A percentile compares a stretch with the other conserved stretches of the same genome.
Conservation (phyloP, 106 monocot species). For the Acanthochlamys bracteata region DNA sequence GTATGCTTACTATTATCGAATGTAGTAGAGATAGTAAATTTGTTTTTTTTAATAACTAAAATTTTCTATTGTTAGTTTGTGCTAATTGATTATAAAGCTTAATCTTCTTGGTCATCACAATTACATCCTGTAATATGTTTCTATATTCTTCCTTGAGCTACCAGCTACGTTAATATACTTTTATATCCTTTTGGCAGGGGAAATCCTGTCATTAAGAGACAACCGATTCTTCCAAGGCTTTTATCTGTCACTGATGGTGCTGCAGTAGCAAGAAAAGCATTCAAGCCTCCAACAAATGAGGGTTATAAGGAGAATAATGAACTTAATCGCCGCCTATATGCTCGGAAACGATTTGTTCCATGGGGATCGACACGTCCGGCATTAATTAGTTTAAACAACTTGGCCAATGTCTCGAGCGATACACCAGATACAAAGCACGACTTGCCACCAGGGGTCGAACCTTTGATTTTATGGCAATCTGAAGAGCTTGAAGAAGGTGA, state of each 20-base stretch:
- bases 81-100: too few species aligned
- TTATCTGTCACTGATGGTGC: slow-evolving; percentile 85
- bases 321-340: slow-evolving; percentile 70
- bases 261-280: slow-evolving; percentile 76
- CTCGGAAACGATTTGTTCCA: slow-evolving; percentile 89
- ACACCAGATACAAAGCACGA: slow-evolving; percentile 22
- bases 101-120: too few species aligned
- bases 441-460: slow-evolving; percentile 79
- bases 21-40: too few species aligned
- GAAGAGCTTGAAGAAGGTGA: slow-evolving; percentile 30
- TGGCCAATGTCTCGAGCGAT: slow-evolving; percentile 33
- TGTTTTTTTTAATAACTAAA: too few species aligned
- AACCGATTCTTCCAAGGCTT: slow-evolving; percentile 83
- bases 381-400: slow-evolving; percentile 39
- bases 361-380: slow-evolving; percentile 67
- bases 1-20: too few species aligned
- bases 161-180: too few species aligned
- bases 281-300: slow-evolving; percentile 71
- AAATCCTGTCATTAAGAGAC: slow-evolving; percentile 70
- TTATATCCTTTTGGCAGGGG: slow-evolving; percentile 39
- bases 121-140: too few species aligned
- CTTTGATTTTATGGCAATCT: slow-evolving; percentile 76
- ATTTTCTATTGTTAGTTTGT: too few species aligned
- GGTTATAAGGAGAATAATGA: slow-evolving; percentile 63
- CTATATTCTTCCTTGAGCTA: too few species aligned